Conservation (phyloP, 768 basidiomycete species). For the Mycena vitilis region DNA sequence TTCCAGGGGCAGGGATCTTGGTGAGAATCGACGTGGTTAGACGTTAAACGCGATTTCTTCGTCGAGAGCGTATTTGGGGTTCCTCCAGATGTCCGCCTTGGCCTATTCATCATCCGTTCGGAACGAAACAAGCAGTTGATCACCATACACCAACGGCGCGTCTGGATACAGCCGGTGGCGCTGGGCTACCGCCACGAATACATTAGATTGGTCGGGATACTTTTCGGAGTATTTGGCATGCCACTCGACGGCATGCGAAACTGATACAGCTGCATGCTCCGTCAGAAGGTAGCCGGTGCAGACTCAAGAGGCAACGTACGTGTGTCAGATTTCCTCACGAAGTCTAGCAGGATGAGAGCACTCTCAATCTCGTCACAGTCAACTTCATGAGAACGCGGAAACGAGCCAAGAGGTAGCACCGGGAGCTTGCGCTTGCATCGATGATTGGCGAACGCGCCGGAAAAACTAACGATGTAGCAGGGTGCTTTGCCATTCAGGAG, state of each 20-base stretch:
- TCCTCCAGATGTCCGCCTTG: not conserved
- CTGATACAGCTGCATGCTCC: not conserved
- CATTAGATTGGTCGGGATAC: constrained; percentile 6
- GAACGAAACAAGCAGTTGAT: not conserved
- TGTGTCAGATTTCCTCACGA: not conserved
- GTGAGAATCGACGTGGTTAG: no score
- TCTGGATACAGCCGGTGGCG: not conserved
- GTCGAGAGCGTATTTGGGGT: not conserved
- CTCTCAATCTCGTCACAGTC: not conserved
- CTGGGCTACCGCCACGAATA: constrained; percentile 17
- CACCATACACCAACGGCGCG: not conserved
- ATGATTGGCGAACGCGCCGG: constrained; percentile 3
- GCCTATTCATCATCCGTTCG: not conserved
- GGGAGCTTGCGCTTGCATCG: constrained; percentile 19
- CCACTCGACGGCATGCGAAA: constrained; percentile 16
- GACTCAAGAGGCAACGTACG: not conserved
- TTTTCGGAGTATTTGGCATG: constrained; percentile 14
- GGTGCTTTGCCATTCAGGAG: constrained; percentile 3
- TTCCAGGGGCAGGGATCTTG: no score
- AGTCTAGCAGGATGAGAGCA: not conserved
- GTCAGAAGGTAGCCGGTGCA: not conserved
- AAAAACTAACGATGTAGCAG: constrained; percentile 27
- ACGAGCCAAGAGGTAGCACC: constrained; percentile 9
- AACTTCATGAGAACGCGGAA: not conserved
- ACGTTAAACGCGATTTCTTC: not conserved